Evolutionary conservation across 75 land plant genomes (phyloP).

Genomic region (Isoetes taiwanensis): DNA sequence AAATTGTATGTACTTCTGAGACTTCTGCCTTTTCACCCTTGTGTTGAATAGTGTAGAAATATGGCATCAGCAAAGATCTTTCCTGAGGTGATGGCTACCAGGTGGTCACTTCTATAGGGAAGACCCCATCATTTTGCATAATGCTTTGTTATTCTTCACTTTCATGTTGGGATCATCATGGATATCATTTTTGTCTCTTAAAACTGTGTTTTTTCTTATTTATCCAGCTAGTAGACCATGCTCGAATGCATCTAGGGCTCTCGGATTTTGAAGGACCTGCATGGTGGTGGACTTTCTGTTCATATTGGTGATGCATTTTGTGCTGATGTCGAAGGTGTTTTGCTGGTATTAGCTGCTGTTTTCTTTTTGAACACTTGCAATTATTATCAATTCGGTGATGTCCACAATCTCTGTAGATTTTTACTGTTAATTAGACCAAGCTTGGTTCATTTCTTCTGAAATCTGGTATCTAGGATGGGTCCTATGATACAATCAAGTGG

Average conservation of each 20-base stretch:
- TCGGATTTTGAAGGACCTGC: conserved; percentile 37
- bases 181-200: background rate
- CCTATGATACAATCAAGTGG: too few species aligned
- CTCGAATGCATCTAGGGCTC: conserved; percentile 52
- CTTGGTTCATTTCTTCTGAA: too few species aligned
- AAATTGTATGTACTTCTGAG: conserved; percentile 26
- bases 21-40: background rate
- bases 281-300: conserved; percentile 51
- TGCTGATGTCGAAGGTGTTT: conserved; percentile 35
- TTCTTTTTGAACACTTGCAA: too few species aligned
- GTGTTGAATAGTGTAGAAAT: background rate
- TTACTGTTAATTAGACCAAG: too few species aligned
- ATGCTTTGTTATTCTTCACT: background rate
- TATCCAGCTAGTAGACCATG: conserved; percentile 49
- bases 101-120: background rate
- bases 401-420: too few species aligned
- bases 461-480: too few species aligned
- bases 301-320: conserved; percentile 59
- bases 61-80: background rate
- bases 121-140: background rate
- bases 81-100: background rate
- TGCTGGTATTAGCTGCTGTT: too few species aligned
- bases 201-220: background rate
- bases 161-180: background rate
- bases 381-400: too few species aligned